Conservation (phyloP, 2,329 filamentous ascomycete genomes). For the Lachnellula subtilissima region DNA sequence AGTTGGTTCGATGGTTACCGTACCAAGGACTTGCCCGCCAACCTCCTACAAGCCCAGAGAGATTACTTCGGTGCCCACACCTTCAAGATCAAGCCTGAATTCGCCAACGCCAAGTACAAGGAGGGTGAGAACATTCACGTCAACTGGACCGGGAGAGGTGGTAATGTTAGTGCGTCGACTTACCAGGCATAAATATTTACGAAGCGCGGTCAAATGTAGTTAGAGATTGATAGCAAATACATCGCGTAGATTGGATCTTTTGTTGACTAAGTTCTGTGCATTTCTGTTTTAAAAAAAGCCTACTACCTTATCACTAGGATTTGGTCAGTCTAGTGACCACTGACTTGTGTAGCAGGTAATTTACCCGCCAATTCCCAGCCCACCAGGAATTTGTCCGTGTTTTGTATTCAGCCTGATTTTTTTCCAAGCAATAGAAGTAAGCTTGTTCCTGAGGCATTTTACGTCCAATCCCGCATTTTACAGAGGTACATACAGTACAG, state of each 20-base stretch:
- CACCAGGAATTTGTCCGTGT: too few relatives aligned
- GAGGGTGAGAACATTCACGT: slow-evolving; percentile 89
- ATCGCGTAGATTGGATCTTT: not conserved
- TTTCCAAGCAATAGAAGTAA: too few relatives aligned
- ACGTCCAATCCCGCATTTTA: too few relatives aligned
- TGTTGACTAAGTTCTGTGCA: not conserved
- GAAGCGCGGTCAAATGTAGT: slow-evolving; percentile 4
- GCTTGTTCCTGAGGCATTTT: too few relatives aligned
- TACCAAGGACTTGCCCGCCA: slow-evolving; percentile 94
- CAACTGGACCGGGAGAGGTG: slow-evolving; percentile 99
- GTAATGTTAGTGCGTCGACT: slow-evolving; percentile 93
- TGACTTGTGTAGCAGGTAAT: too few relatives aligned
- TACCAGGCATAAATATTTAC: slow-evolving; percentile 74
- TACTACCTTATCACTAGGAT: too few relatives aligned
- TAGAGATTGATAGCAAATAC: slow-evolving; percentile 8
- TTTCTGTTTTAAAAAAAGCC: too few relatives aligned
- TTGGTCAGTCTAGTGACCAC: too few relatives aligned
- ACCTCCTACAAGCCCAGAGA: slow-evolving; percentile 96
- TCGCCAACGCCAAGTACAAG: slow-evolving; percentile 72
- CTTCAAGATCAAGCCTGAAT: slow-evolving; percentile 81
- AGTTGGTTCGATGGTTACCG: slow-evolving; percentile 99
- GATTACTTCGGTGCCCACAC: slow-evolving; percentile 98
- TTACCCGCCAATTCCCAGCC: too few relatives aligned
- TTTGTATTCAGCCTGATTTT: too few relatives aligned
- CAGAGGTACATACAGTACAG: too few relatives aligned